Base-by-base conservation (phyloP, 1,139 yeast genomes). In the Hansenula sp. region DNA sequence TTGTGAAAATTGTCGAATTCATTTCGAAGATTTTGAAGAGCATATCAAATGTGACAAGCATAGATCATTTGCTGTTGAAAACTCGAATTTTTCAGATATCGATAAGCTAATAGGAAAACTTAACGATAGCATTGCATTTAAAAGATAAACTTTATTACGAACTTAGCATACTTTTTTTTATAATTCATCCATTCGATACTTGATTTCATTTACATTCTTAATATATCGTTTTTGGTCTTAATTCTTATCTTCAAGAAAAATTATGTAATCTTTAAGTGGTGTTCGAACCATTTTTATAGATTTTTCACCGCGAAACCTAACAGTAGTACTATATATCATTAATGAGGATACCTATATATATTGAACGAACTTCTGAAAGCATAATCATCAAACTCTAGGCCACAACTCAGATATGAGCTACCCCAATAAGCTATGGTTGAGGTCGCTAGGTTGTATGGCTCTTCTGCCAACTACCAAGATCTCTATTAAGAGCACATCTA, bases 1-100 rank as follows among this genome's bases (percentile, higher is more conserved):
- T 64, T 93, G 99, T 67, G 99, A 93, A 61, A 94, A 93, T 63
- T 93, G 99, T 64, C 76, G 94, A 30, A 88, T 85, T 52, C 84
- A 85, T 60, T 93, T 87, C 60, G 91, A 86, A 42, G 78, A 79
- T 54, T 84, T 91, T 59, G 86, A 81, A 28, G 88, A 79, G 44
- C 99, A 93, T 60, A 77, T 89, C 41, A 60, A 61, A 29, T 74
- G 89, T 21, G 78, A 77, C 40, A 79, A 84, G 54, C 99, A 94
- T 63, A 73, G 87, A 38, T 77, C 79, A 47, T 91, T 89, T 68
- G 98, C 99, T 5, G 68, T 72, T 43, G 81, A 86, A 55, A 80
- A 79, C 54, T 63, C 68, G 16, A 87, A 91, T 60, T 93, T 93
- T 65, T 73, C 66, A 43, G 85, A 84, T 46, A 84, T 93, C 54